Base-by-base conservation (phyloP, 2,329 filamentous ascomycete genomes). In the Helicocarpus griseus region DNA sequence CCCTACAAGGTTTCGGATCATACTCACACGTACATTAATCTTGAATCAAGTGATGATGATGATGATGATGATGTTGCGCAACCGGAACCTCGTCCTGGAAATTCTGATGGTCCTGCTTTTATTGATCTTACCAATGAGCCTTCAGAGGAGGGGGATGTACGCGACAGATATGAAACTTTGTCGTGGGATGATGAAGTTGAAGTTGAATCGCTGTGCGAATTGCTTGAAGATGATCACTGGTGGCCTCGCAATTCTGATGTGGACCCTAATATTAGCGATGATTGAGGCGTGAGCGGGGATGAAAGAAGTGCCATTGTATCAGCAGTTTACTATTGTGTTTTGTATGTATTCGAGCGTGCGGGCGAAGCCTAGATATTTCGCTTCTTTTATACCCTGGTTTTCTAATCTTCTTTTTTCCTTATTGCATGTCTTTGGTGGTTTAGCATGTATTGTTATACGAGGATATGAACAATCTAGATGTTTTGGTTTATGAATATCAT, bases 221-320 rank as follows among this genome's bases (percentile, higher is more conserved):
- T 9, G 14, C 29, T 53, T 19, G 54, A 57, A 39, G 55, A 57
- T 44, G 55, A 57, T 35, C 36, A 54, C 40, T 57, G 55, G 55
- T 57, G 55, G 55, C 55, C 55, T 4, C 21, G 44, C 5, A 46
- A 49, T 48, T 31, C 38, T 3, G 49, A 56, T 52, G 48, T 54
- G 14, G 49, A 56, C 31, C 43, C 55, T 26, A 57, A 57, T 52
- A 43, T 57, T 33, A 19, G 38, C 21, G 28, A 40, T 26, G 58
- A 63, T 73, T 35, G 31, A 35, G 13, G 69, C 59, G 48, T 71
- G 31, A n/a, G n/a, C n/a, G n/a, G n/a, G n/a, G n/a, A n/a, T n/a
- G n/a, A n/a, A n/a, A n/a, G n/a, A n/a, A n/a, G n/a, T n/a, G n/a
- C n/a, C n/a, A n/a, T n/a, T n/a, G n/a, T n/a, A n/a, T n/a, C n/a